Evolutionary conservation across 176 grass and related monocot genomes (phyloP).

Genomic region (Oryza officinalis): DNA sequence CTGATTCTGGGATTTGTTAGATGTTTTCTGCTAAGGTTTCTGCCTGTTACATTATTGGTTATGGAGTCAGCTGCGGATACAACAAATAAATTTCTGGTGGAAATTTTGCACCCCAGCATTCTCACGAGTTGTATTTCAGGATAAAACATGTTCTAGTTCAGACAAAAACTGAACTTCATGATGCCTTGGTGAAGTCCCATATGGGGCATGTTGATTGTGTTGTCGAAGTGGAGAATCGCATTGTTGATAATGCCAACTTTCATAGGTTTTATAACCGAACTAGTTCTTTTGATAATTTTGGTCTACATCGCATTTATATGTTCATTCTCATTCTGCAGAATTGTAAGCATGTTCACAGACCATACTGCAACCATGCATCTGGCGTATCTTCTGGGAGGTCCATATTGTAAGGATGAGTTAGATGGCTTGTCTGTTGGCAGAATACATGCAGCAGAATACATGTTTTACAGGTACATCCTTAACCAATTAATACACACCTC

Average conservation of each 20-base stretch:
- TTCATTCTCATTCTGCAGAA: constrained; percentile 49
- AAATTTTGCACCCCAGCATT: constrained; percentile 22
- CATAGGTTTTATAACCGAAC: constrained; percentile 63
- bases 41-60: constrained; percentile 18
- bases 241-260: constrained; percentile 74
- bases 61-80: constrained; percentile 3
- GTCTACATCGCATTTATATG: background rate
- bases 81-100: constrained; percentile 5
- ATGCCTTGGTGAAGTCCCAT: constrained; percentile 64
- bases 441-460: constrained; percentile 69
- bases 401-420: constrained; percentile 37
- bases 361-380: constrained; percentile 57
- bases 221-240: constrained; percentile 75
- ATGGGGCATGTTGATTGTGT: constrained; percentile 61
- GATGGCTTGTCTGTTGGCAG: constrained; percentile 39
- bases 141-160: constrained; percentile 80
- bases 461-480: constrained; percentile 72
- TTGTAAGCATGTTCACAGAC: constrained; percentile 51
- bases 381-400: constrained; percentile 48
- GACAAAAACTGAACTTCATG: constrained; percentile 80
- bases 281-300: constrained; percentile 19
- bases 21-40: background rate
- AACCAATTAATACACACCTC: background rate
- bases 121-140: constrained; percentile 48
- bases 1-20: constrained; percentile 28